Conservation (phyloP, 129 eudicot species). For the Sambucus nigra region DNA sequence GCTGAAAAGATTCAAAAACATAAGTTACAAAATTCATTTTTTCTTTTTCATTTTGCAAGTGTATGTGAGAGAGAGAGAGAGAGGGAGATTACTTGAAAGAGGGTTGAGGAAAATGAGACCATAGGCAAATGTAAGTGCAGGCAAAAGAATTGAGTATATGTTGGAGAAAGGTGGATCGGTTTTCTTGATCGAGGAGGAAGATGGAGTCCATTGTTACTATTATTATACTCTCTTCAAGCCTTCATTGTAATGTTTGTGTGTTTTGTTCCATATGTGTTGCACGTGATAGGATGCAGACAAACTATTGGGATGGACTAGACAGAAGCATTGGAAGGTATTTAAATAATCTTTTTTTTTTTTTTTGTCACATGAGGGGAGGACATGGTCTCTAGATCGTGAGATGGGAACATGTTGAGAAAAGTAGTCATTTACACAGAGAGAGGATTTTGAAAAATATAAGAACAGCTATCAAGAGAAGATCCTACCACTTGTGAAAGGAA, state of each 20-base stretch:
- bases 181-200: constrained; percentile 45
- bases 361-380: not conserved
- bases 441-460: not conserved
- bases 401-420: too few species aligned
- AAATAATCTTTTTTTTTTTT: not conserved
- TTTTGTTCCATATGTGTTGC: not conserved
- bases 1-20: constrained; percentile 22
- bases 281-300: not conserved
- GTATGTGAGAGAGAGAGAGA: not conserved
- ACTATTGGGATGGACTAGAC: not conserved
- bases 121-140: constrained; percentile 64
- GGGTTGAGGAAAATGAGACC: constrained; percentile 57
- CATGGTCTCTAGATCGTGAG: not conserved
- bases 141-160: constrained; percentile 41
- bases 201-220: constrained; percentile 47
- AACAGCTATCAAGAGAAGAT: too few species aligned
- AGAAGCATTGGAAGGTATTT: not conserved
- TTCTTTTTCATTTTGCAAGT: too few species aligned
- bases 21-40: not conserved
- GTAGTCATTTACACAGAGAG: constrained; percentile 31
- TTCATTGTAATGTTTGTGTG: not conserved
- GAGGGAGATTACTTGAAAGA: constrained; percentile 17
- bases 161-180: constrained; percentile 42
- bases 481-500: too few species aligned
- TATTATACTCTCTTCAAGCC: not conserved